Percentiles rank a stretch among this genome's conserved stretches.
phyloP scores from a whole-genome alignment of 2,329 filamentous ascomycete genomes.

The Dactylellina haptotyla region DNA sequence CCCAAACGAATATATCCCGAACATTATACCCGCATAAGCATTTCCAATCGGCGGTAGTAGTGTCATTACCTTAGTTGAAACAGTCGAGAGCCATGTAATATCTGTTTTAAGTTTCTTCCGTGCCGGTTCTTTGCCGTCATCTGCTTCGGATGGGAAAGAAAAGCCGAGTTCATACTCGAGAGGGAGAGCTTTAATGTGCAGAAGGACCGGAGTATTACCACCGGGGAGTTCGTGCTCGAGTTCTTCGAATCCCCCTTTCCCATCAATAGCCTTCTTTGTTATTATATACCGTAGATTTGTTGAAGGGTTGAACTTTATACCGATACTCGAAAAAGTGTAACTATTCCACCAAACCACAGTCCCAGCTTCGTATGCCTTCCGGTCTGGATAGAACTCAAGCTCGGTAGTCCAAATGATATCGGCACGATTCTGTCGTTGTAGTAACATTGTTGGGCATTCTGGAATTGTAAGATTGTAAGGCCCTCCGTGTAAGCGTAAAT shows the following conservation, averaged over 20 bases:
- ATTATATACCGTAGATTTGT: slow-evolving; percentile 48
- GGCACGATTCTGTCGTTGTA: slow-evolving; percentile 65
- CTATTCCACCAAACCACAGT: slow-evolving; percentile 68
- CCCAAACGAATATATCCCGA: slow-evolving; percentile 64
- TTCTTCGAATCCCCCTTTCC: slow-evolving; percentile 35
- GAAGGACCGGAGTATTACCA: slow-evolving; percentile 9
- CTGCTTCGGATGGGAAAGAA: slow-evolving; percentile 14
- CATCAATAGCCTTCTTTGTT: slow-evolving; percentile 56
- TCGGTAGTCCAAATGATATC: slow-evolving; percentile 58
- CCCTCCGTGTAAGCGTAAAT: slow-evolving; percentile 66
- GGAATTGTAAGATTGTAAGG: slow-evolving; percentile 67
- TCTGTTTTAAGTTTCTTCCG: slow-evolving; percentile 53
- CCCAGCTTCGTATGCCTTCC: slow-evolving; percentile 66
- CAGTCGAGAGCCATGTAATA: slow-evolving; percentile 44
- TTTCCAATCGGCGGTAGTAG: slow-evolving; percentile 61
- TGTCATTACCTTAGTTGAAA: slow-evolving; percentile 60
- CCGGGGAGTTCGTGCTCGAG: slow-evolving; percentile 23
- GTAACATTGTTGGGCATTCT: slow-evolving; percentile 66
- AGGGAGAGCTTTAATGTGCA: slow-evolving; percentile 46
- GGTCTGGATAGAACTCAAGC: slow-evolving; percentile 65
- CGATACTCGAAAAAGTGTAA: slow-evolving; percentile 63
- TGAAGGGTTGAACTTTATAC: slow-evolving; percentile 58
- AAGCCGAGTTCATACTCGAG: slow-evolving; percentile 43
- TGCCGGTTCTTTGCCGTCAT: background rate
- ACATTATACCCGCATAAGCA: slow-evolving; percentile 64